A percentile compares a stretch with the other conserved stretches of the same genome.
Evolutionary conservation across 139 green algal species (phyloP).

Genomic region (Pseudopediastrum boryanum): DNA sequence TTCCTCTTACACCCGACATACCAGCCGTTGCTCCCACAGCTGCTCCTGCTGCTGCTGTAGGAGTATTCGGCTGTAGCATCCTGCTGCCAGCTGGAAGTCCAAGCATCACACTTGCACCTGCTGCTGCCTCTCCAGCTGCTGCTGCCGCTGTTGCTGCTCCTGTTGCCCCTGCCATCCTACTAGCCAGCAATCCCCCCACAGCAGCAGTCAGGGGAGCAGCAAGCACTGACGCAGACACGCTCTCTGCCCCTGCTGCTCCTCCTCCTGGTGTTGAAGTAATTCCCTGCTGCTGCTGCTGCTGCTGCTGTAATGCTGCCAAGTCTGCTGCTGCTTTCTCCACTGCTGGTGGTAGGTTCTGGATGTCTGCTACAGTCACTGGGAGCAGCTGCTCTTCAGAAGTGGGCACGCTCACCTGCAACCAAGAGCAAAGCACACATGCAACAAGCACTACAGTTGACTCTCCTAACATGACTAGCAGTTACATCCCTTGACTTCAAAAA

Average conservation of each 20-base stretch:
- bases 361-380: slow-evolving; percentile 53
- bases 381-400: slow-evolving; percentile 43
- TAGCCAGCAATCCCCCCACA: too few relatives aligned
- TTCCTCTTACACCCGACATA: not conserved
- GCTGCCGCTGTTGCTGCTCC: too few relatives aligned
- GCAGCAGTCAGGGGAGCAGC: too few relatives aligned
- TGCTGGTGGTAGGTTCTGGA: slow-evolving; percentile 44
- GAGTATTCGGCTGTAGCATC: too few relatives aligned
- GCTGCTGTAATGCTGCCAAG: not conserved
- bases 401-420: slow-evolving; percentile 59
- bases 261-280: not conserved
- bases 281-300: not conserved
- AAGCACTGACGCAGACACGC: too few relatives aligned
- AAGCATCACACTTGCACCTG: not conserved
- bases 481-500: too few relatives aligned
- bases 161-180: too few relatives aligned
- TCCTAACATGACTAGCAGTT: too few relatives aligned
- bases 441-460: too few relatives aligned
- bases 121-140: not conserved
- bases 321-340: slow-evolving; percentile 29
- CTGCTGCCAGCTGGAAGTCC: not conserved
- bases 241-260: not conserved
- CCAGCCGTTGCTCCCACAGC: not conserved
- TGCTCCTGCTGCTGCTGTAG: slow-evolving; percentile 13
- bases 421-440: not conserved